phyloP scores from a whole-genome alignment of 768 basidiomycete genomes.

The Lenzites betulinus region DNA sequence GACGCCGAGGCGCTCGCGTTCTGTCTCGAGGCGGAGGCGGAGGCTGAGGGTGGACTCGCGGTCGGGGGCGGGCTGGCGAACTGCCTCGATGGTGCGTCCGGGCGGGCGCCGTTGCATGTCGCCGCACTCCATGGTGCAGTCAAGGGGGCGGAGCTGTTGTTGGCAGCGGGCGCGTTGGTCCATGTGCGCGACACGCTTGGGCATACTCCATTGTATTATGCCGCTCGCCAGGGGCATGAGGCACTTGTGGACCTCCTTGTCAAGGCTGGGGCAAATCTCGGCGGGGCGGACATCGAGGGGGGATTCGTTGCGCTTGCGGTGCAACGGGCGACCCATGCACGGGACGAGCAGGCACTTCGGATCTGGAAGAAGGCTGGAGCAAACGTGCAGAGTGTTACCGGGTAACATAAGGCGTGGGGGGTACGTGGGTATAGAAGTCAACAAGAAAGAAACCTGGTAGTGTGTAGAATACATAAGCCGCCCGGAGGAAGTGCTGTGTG shows the following conservation, averaged over 20 bases:
- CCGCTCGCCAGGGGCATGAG: constrained; percentile 71
- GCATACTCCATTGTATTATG: constrained; percentile 85
- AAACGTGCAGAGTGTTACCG: background rate
- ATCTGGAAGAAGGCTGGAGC: constrained; percentile 62
- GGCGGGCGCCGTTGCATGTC: constrained; percentile 76
- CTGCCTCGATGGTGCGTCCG: constrained; percentile 67
- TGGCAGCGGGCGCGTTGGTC: constrained; percentile 77
- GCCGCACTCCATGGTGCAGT: constrained; percentile 70
- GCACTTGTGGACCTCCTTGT: constrained; percentile 63
- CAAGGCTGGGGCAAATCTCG: constrained; percentile 73
- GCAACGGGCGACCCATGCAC: constrained; percentile 38
- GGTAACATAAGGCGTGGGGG: background rate
- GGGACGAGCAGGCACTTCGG: constrained; percentile 46
- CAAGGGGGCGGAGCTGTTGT: constrained; percentile 46
- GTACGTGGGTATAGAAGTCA: background rate
- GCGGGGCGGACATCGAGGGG: constrained; percentile 61
- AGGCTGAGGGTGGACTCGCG: constrained; percentile 27
- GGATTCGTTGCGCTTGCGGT: constrained; percentile 56
- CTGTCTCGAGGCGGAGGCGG: constrained; percentile 46
- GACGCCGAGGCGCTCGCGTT: constrained; percentile 63
- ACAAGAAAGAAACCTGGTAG: background rate
- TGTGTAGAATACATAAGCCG: constrained; percentile 7
- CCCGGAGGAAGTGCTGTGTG: background rate
- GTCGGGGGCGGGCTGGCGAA: constrained; percentile 75
- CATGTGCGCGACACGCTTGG: constrained; percentile 80